Evolutionary conservation across 176 grass and related monocot genomes (phyloP).

Genomic region (Dactylis glomerata): DNA sequence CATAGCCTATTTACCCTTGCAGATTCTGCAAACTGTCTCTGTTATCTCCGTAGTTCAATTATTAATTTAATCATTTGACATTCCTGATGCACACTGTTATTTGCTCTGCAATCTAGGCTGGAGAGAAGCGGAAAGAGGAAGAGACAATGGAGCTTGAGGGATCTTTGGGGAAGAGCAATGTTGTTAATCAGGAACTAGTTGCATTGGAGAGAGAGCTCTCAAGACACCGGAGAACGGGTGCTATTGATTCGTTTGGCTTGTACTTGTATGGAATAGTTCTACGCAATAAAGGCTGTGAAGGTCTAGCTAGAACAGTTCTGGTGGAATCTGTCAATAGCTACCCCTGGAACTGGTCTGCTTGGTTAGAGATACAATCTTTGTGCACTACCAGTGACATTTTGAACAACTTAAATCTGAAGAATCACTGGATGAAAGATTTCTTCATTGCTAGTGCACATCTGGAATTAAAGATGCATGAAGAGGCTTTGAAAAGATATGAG

Average conservation of each 20-base stretch:
- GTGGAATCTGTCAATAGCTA: slow-evolving; percentile 93
- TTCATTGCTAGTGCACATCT: slow-evolving; percentile 88
- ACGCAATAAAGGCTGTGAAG: slow-evolving; percentile 77
- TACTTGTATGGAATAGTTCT: slow-evolving; percentile 92
- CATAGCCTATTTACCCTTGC: neutral
- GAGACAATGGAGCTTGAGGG: slow-evolving; percentile 95
- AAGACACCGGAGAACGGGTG: slow-evolving; percentile 58
- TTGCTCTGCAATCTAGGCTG: slow-evolving; percentile 55
- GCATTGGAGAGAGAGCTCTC: slow-evolving; percentile 88
- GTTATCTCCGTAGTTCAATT: slow-evolving; percentile 3
- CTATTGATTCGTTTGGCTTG: slow-evolving; percentile 85
- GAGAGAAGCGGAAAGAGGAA: slow-evolving; percentile 93
- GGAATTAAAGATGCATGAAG: slow-evolving; percentile 93
- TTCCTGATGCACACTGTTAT: slow-evolving; percentile 7
- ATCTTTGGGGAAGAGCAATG: slow-evolving; percentile 77
- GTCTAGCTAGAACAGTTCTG: slow-evolving; percentile 59
- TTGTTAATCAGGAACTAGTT: slow-evolving; percentile 72
- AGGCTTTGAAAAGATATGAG: slow-evolving; percentile 86
- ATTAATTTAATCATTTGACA: neutral
- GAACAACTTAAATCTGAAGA: slow-evolving; percentile 83
- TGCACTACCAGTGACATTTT: slow-evolving; percentile 76
- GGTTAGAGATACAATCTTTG: slow-evolving; percentile 81
- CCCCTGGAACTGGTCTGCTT: slow-evolving; percentile 98
- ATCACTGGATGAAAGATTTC: slow-evolving; percentile 99
- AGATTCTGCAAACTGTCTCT: neutral